These are phyloP conservation scores for Colletotrichum caudatum DNA, from an alignment of 2,329 filamentous ascomycete species.

Conservation along the genomic window DNA sequence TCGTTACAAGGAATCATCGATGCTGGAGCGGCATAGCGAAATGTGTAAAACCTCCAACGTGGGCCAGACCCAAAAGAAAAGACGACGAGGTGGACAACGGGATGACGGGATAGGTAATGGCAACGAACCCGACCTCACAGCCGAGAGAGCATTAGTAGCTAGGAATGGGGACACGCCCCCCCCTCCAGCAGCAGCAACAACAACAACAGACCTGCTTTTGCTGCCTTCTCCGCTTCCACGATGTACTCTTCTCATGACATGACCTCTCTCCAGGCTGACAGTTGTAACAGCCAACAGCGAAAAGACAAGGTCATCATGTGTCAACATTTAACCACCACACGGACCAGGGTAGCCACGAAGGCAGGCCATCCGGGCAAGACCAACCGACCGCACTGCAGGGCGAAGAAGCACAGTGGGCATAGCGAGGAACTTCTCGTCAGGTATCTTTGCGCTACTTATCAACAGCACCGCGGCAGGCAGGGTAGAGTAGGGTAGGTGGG, in stretches of 20 bases:
- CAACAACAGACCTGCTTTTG: conserved; percentile 6
- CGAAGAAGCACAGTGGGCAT: conserved; percentile 15
- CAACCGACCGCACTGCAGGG: conserved; percentile 17
- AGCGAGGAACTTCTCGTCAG: conserved; percentile 24
- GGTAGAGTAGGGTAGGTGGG: conserved; percentile 18
- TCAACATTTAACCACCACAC: conserved; percentile 24
- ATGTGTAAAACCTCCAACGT: conserved; percentile 37
- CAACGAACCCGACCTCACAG: conserved; percentile 20
- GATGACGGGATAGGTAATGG: conserved; percentile 15
- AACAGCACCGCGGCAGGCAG: conserved; percentile 29
- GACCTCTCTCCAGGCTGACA: not conserved
- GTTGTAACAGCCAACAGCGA: conserved; percentile 11
- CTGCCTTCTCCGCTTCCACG: conserved; percentile 11
- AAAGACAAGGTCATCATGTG: conserved; percentile 34
- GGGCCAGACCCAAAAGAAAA: conserved; percentile 36
- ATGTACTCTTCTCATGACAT: not conserved
- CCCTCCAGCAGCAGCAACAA: conserved; percentile 2
- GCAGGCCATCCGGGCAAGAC: conserved; percentile 2
- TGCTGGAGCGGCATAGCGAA: conserved; percentile 13
- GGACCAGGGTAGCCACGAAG: conserved; percentile 14
- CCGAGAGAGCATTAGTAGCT: conserved; percentile 15
- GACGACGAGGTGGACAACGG: conserved; percentile 21
- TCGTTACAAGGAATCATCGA: conserved; percentile 1
- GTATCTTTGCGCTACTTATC: conserved; percentile 9
- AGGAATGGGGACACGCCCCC: conserved; percentile 36